Base-by-base conservation (phyloP, 345 rosid genomes). In the Pistacia integerrima region DNA sequence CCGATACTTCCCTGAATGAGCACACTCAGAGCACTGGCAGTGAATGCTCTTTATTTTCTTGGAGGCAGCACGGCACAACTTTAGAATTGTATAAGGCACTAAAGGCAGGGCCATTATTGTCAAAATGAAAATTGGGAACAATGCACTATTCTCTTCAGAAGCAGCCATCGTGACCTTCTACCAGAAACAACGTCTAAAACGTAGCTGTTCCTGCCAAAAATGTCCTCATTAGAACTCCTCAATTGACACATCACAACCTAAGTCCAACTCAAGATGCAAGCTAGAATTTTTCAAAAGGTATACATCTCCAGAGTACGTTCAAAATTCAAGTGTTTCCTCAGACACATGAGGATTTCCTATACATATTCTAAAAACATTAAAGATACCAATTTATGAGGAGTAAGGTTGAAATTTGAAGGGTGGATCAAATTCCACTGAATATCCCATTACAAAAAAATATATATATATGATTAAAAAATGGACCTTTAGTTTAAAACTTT, bases 81-180 rank as follows among this genome's bases (percentile, higher is more conserved):
- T 92, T 52, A 83, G 78, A 67, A 94, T 74, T 0, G 98, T 97
- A 61, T 92, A 94, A 46, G 98, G 99, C 85, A 97, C 95, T 64
- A 94, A 74, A 38, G 98, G 97, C 72, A 94, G 84, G 46, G 98
- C 97, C 97, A 94, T 90, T 67, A 94, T 92, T 54, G 99, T 97
- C 87, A 97, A 86, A 73, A 97, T 90, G 77, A 97, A 97, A 78
- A 94, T 97, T 5, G 99, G 99, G 85, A 97, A 97, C 88, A 94
- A 67, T 0, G 93, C 87, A 76, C 95, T 84, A 73, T 79, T 97
- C 89, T 97, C 99, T 79, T 97, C 97, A 0, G 97, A 87, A 17
- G 97, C 93, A 76, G 97, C 98, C 98, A 96, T 96, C 73, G 66
- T 33, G 20, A 85, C 72, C 79, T 80, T 77, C 85, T 73, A 70